Evolutionary conservation across 352 stramenopile genomes (phyloP), one percentile per base, ranked within the genome.

Genomic region (Poterioochromonas sp.): DNA sequence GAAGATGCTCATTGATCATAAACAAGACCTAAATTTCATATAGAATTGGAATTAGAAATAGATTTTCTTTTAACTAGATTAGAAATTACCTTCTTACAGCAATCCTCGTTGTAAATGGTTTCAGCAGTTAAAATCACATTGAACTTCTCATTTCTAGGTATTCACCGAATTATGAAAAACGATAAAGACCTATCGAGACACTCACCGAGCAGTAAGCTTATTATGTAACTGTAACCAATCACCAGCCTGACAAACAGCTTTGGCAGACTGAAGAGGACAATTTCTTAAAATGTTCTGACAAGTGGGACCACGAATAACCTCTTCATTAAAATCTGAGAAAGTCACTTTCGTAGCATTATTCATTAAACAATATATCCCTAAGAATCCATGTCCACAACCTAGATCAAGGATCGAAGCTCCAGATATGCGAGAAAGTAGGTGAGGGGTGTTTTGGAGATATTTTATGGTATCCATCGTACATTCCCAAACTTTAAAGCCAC

Each of bases 401-500:
- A 79, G 29, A 51, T 79, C 74, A 43, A 79, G 49, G 18, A 79
- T 58, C 47, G 47, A 26, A 26, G 47, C 15, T 26, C 15, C 47
- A 58, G 15, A 15, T 26, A 58, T 15, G 26, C 47, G 15, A 26
- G 47, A 58, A 58, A 58, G 47, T 58, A 58, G 26, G 47, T 58
- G 15, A 58, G 47, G 47, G 26, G 26, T 32, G 29, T 69, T 8
- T 12, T 60, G 29, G 32, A 79, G 74, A 20, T 76, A 79, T 12
- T 53, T 15, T n/a, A 44, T 37, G 12, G 76, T 15, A 76, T 79
- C 74, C 26, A 69, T 18, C 18, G 60, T 60, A 41, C 60, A 79
- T n/a, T 79, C 74, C 74, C 74, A 79, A 20, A 79, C 34, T 22
- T 76, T 76, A 20, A 60, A 34, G 12, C 74, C 74, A 8, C 74